Percentiles rank a stretch among this genome's conserved stretches.
Evolutionary conservation across 2,329 filamentous ascomycete genomes (phyloP).

Genomic region (Curvularia hawaiiensis): DNA sequence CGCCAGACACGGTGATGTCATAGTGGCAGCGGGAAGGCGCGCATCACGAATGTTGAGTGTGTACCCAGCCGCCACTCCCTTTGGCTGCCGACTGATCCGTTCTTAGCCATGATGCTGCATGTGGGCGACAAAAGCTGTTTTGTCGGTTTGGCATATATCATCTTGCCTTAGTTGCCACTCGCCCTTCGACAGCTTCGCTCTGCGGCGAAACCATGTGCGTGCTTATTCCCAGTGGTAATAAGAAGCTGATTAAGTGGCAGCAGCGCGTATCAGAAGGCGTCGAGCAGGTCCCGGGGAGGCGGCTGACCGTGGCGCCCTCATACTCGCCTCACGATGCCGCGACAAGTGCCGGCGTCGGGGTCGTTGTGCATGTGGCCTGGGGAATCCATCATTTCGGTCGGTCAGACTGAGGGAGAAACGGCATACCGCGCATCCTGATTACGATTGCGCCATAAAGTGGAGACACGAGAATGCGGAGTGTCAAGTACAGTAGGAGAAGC

Average conservation of each 20-base stretch:
- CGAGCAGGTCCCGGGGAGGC: too few relatives aligned
- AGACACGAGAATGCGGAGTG: not conserved
- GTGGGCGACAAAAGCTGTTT: not conserved
- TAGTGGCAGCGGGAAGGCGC: constrained; percentile 23
- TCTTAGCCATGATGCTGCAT: not conserved
- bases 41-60: constrained; percentile 1
- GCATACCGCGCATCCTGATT: not conserved
- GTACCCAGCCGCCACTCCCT: constrained; percentile 5
- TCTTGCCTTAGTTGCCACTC: not conserved
- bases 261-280: too few relatives aligned
- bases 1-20: constrained; percentile 31
- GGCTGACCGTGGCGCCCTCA: not conserved
- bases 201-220: not conserved
- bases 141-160: not conserved
- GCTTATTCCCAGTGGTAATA: not conserved
- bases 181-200: not conserved
- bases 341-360: not conserved
- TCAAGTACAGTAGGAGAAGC: not conserved
- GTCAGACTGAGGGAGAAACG: not conserved
- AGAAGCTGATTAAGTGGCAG: not conserved
- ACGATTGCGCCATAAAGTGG: not conserved
- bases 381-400: not conserved
- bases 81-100: constrained; percentile 10
- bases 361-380: not conserved
- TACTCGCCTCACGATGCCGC: not conserved